phyloP scores from a whole-genome alignment of 2,329 filamentous ascomycete genomes.

The Acarospora socialis region DNA sequence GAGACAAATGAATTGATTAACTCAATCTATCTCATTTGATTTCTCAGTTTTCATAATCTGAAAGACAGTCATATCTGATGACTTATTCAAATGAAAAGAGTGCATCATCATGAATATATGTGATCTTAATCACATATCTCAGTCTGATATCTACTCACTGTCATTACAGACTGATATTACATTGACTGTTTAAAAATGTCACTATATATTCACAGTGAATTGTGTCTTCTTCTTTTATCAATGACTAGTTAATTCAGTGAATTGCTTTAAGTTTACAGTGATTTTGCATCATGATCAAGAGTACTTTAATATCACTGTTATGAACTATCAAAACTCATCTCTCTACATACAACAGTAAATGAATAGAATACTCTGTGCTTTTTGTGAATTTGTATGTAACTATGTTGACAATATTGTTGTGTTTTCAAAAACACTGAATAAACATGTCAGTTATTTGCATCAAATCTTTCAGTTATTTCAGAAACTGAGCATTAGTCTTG shows the following conservation, averaged over 20 bases:
- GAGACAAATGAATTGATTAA: background rate
- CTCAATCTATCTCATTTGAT: background rate
- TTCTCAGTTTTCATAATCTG: background rate
- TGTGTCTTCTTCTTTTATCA: constrained; percentile 5
- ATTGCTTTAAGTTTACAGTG: constrained; percentile 1
- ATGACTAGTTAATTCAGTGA: background rate
- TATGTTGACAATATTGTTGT: too few relatives aligned
- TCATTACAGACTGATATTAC: background rate
- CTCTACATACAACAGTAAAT: too few relatives aligned
- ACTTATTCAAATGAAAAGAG: constrained; percentile 1
- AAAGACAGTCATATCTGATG: background rate
- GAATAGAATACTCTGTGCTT: too few relatives aligned
- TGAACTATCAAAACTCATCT: background rate
- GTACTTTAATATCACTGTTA: constrained; percentile 1
- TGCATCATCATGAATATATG: constrained; percentile 1
- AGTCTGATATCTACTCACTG: background rate
- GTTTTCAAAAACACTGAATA: too few relatives aligned
- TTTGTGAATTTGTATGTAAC: too few relatives aligned
- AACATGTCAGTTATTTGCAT: too few relatives aligned
- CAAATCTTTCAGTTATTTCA: too few relatives aligned
- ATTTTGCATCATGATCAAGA: constrained; percentile 2
- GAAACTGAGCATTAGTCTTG: too few relatives aligned
- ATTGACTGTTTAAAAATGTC: background rate
- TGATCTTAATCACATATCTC: constrained; percentile 1
- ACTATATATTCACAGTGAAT: background rate